A percentile compares a stretch with the other conserved stretches of the same genome.
phyloP scores from a whole-genome alignment of 2,329 filamentous ascomycete species.

The Apiospora rasikravindrae region DNA sequence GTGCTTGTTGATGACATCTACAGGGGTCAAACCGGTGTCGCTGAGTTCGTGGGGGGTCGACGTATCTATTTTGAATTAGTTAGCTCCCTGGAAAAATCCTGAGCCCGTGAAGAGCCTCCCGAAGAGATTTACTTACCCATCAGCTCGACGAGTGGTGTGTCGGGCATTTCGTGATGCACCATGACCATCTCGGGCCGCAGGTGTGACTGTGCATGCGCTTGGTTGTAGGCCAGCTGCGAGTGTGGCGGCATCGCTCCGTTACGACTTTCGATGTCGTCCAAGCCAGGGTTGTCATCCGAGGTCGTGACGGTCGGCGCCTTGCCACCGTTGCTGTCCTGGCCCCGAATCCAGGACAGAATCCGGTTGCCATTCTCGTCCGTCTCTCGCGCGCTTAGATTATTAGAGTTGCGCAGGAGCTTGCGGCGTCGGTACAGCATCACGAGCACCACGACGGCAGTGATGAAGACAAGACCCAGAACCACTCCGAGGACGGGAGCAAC shows the following conservation, averaged over 20 bases:
- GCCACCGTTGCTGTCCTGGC: slow-evolving; percentile 42
- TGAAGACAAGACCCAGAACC: slow-evolving; percentile 61
- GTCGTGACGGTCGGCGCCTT: slow-evolving; percentile 54
- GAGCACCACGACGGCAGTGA: slow-evolving; percentile 56
- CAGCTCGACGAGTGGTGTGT: slow-evolving; percentile 53
- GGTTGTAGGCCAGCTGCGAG: slow-evolving; percentile 21
- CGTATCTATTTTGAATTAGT: slow-evolving; percentile 40
- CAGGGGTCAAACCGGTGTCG: slow-evolving; percentile 46
- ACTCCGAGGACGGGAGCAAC: slow-evolving; percentile 67
- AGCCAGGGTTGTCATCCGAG: slow-evolving; percentile 47
- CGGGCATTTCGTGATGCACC: slow-evolving; percentile 46
- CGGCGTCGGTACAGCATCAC: slow-evolving; percentile 60
- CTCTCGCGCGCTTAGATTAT: slow-evolving; percentile 32
- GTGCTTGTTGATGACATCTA: slow-evolving; percentile 47
- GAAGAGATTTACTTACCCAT: slow-evolving; percentile 45
- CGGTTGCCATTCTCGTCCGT: slow-evolving; percentile 54
- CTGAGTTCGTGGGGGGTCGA: slow-evolving; percentile 52
- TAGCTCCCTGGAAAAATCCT: slow-evolving; percentile 26
- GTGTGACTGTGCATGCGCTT: slow-evolving; percentile 3
- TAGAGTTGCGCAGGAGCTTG: slow-evolving; percentile 47
- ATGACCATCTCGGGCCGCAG: slow-evolving; percentile 24
- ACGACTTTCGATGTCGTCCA: slow-evolving; percentile 46
- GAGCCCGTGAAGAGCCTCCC: not conserved
- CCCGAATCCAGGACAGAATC: slow-evolving; percentile 59
- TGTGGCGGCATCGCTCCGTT: slow-evolving; percentile 28